Base-by-base conservation (phyloP, 768 basidiomycete genomes). In the Cystobasidium tubakii region DNA sequence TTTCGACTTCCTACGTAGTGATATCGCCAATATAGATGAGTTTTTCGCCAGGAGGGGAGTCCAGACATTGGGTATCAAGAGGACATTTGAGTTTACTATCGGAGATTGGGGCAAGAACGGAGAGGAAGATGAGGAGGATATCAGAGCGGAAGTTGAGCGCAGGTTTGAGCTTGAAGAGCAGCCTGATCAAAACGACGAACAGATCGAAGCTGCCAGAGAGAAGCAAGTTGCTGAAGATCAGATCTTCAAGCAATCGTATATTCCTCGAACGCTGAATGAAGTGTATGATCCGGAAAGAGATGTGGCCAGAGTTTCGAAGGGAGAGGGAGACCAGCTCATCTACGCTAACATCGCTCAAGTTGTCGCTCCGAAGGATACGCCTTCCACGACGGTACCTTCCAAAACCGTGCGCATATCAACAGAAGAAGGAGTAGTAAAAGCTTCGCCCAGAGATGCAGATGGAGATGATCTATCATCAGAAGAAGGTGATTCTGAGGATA, bases 211-310 rank as follows among this genome's bases (percentile, higher is more conserved):
- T 2, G 79, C 19, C 0, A 39, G 55, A 23, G 70, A 60, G 15
- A 85, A 84, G 7, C 88, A 89, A 62, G 93, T 96, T 80, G 93
- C 98, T 79, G 86, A 86, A 9, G 69, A 71, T 60, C 27, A 71
- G 25, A 87, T 98, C 15, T 99, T 99, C 84, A 82, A 92, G 80
- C 85, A 85, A 31, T 90, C 92, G 0, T 97, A 91, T 82, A 99
- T 98, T 77, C 96, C 96, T 17, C 88, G 94, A 39, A 88, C 87
- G 27, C 83, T 99, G 62, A 90, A 91, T 76, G 92, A 98, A 79
- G 89, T 99, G 9, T 91, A 89, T 80, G 92, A 98, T 80, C 92
- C 94, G 0, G 96, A 99, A 80, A 85, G 94, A 33, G 95, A 97
- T 79, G 88, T 92, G 13, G 91, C 88, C 42, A 85, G 86, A 23